A percentile compares a stretch with the other conserved stretches of the same genome.
phyloP scores from a whole-genome alignment of 176 grass and related monocot species.

The Oryza longistaminata region DNA sequence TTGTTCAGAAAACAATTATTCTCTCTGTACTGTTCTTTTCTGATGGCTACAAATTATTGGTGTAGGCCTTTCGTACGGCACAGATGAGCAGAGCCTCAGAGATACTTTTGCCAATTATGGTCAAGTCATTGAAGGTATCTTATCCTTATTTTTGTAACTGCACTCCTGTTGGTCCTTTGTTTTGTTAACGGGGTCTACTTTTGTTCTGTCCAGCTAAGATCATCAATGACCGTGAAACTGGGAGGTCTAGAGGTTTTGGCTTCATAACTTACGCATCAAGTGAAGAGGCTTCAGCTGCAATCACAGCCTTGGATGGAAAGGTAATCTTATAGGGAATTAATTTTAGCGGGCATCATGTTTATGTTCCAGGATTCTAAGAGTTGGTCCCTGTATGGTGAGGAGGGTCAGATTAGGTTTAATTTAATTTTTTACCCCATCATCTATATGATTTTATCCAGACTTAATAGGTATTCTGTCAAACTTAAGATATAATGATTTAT shows the following conservation, averaged over 20 bases:
- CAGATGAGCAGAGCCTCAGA: slow-evolving; percentile 60
- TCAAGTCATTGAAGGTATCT: slow-evolving; percentile 71
- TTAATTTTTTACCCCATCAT: background rate
- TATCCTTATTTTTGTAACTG: background rate
- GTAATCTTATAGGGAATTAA: slow-evolving; percentile 31
- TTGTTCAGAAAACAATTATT: background rate
- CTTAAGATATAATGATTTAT: background rate
- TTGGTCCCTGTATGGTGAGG: background rate
- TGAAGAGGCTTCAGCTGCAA: slow-evolving; percentile 82
- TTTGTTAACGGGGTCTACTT: slow-evolving; percentile 6
- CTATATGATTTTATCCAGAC: background rate
- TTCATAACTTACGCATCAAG: slow-evolving; percentile 76
- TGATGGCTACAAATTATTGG: background rate
- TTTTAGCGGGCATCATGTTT: background rate
- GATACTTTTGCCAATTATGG: slow-evolving; percentile 73
- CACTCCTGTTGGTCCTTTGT: background rate
- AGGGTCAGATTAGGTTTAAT: background rate
- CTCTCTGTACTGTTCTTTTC: background rate
- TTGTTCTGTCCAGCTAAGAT: slow-evolving; percentile 64
- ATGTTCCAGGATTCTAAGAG: background rate
- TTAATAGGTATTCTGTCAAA: background rate
- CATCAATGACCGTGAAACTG: slow-evolving; percentile 75
- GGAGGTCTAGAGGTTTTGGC: slow-evolving; percentile 96
- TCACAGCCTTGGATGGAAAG: slow-evolving; percentile 81
- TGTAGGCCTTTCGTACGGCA: slow-evolving; percentile 74